These are phyloP conservation scores for Gloeophyllum trabeum DNA, from an alignment of 768 basidiomycete species.

Conservation along the genomic window DNA sequence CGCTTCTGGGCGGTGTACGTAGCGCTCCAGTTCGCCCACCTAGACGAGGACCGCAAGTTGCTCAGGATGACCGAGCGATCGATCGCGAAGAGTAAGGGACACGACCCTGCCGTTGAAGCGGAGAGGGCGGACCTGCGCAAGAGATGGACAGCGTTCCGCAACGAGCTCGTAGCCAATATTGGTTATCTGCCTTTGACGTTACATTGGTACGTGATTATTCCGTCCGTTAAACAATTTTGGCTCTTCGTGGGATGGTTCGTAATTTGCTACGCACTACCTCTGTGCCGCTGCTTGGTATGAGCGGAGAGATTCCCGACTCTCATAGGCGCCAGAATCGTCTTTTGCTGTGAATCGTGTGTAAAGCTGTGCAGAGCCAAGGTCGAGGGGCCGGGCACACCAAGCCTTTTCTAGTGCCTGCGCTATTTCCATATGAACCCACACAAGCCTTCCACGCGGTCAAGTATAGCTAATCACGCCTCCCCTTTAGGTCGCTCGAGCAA, in stretches of 20 bases:
- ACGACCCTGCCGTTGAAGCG: conserved; percentile 22
- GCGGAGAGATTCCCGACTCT: background rate
- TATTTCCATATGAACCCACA: background rate
- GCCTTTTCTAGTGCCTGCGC: background rate
- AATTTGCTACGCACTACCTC: conserved; percentile 9
- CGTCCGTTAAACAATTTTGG: background rate
- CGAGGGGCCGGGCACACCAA: background rate
- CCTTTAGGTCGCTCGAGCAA: conserved; percentile 49
- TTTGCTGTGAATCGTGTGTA: too few relatives aligned
- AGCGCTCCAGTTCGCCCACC: conserved; percentile 63
- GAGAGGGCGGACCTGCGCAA: conserved; percentile 47
- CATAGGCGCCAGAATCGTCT: background rate
- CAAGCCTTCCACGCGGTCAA: too few relatives aligned
- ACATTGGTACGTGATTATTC: conserved; percentile 53
- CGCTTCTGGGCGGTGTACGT: conserved; percentile 80
- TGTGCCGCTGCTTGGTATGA: too few relatives aligned
- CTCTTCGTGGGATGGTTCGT: background rate
- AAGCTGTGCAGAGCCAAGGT: too few relatives aligned
- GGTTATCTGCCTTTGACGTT: conserved; percentile 74
- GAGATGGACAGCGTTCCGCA: conserved; percentile 59
- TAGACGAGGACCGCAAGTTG: conserved; percentile 55
- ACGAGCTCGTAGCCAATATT: conserved; percentile 60
- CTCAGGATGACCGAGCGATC: conserved; percentile 42
- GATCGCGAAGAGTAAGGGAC: conserved; percentile 46
- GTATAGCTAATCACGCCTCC: conserved; percentile 1